Evolutionary conservation across 768 basidiomycete genomes (phyloP), one percentile per base, ranked within the genome.

Genomic region (Termitomyces sp.): DNA sequence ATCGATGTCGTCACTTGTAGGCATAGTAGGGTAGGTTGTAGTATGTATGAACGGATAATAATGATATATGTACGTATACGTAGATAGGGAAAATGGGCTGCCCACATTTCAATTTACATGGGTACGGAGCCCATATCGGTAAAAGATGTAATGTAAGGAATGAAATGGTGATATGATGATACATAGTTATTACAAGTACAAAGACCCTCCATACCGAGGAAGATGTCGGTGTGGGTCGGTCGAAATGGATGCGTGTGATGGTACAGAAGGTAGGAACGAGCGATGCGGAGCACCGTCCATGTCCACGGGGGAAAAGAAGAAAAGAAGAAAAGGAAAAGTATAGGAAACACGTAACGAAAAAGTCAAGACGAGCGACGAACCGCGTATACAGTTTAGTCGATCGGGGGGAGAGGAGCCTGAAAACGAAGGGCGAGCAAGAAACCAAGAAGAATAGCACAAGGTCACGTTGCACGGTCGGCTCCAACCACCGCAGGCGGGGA

Each of bases 401-500:
- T 16, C 25, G 9, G 21, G 19, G 8, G 5, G 40, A 38, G 25
- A n/a, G 3, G 14, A 17, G 31, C 19, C 4, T 4, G 17, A 3
- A 12, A 34, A 41, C 5, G 14, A 21, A 5, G 5, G 34, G 6
- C 41, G 42, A 11, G n/a, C 35, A 31, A 19, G 45, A n/a, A 25
- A 55, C 37, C 16, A 16, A 49, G 41, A 44, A 21, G 25, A 40
- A 17, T 19, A 8, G n/a, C 14, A 17, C 5, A 23, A 25, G 21
- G 17, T 7, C 31, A 5, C 43, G 37, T 19, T 6, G 23, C 23
- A 40, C 23, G 12, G 4, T 1, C 27, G 29, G n/a, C 35, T 43
- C 29, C 25, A 11, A n/a, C 38, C 54, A 25, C n/a, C 44, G 32
- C 37, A 42, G 58, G 67, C 50, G 42, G 63, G 35, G 19, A 62